Evolutionary conservation across 2,329 filamentous ascomycete species (phyloP).

Genomic region (Rugonectria rugulosa): DNA sequence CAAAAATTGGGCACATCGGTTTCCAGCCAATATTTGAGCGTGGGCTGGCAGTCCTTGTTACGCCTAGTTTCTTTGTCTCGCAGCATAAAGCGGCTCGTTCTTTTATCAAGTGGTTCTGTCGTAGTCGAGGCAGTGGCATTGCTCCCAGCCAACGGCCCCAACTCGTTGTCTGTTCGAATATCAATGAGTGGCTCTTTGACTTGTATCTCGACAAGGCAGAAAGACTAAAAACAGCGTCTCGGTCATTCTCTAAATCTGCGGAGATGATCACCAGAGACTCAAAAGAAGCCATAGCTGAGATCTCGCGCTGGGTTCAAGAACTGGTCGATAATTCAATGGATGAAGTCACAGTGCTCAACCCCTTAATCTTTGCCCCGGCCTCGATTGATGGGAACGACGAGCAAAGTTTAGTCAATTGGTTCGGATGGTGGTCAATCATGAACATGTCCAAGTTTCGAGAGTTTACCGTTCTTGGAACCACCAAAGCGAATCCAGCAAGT

Average conservation of each 20-base stretch:
- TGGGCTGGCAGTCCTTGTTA: conserved; percentile 48
- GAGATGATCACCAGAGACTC: no score
- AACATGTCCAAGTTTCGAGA: conserved; percentile 60
- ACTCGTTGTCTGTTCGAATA: conserved; percentile 41
- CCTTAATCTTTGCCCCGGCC: conserved; percentile 55
- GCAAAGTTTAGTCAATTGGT: conserved; percentile 69
- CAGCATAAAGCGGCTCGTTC: conserved; percentile 45
- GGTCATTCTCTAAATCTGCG: no score
- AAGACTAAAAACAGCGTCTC: no score
- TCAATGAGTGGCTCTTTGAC: conserved; percentile 42
- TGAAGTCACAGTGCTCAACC: conserved; percentile 14
- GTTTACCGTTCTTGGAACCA: conserved; percentile 64
- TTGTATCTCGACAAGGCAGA: no score
- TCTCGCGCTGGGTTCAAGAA: conserved; percentile 26
- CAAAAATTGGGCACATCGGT: conserved; percentile 30
- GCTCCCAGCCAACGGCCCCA: conserved; percentile 26
- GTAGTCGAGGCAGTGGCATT: conserved; percentile 28
- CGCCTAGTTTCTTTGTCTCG: conserved; percentile 52
- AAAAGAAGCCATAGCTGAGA: conserved; percentile 34
- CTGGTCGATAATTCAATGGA: conserved; percentile 26
- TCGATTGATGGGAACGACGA: conserved; percentile 66
- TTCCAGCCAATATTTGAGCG: conserved; percentile 42
- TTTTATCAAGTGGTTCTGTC: conserved; percentile 48
- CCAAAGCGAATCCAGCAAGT: conserved; percentile 25
- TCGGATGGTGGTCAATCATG: conserved; percentile 63